Percentiles rank a stretch among this genome's conserved stretches.
Conservation (phyloP, 805 yeast species). For the Metschnikowia bowlesiae region DNA sequence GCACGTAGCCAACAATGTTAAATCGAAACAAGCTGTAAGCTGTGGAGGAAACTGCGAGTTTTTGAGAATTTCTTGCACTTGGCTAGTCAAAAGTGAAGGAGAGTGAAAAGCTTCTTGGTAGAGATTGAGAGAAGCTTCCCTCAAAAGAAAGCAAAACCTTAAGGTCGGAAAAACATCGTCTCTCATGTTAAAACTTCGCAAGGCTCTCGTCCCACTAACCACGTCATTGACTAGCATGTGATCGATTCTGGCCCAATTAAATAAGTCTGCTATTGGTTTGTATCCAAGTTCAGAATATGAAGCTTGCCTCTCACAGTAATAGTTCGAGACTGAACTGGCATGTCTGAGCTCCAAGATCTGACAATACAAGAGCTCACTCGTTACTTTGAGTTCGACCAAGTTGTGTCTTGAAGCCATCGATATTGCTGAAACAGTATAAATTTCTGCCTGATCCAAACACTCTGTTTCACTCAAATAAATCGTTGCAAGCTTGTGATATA, state of each 20-base stretch:
- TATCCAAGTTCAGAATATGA: constrained; percentile 8
- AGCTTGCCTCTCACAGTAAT: constrained; percentile 4
- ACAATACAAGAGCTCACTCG: constrained; percentile 33
- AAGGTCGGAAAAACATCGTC: constrained; percentile 11
- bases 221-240: constrained; percentile 26
- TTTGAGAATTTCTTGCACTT: constrained; percentile 13
- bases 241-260: constrained; percentile 28
- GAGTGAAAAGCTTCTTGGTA: constrained; percentile 24
- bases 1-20: constrained; percentile 23
- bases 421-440: constrained; percentile 30
- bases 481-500: constrained; percentile 34
- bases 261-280: constrained; percentile 21
- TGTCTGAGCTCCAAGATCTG: constrained; percentile 29
- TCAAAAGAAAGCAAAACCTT: constrained; percentile 21
- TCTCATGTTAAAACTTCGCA: constrained; percentile 13
- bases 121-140: constrained; percentile 27
- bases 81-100: constrained; percentile 15
- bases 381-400: constrained; percentile 18
- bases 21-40: constrained; percentile 26
- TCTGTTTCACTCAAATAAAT: constrained; percentile 40
- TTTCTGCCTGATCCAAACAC: constrained; percentile 38
- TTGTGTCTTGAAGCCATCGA: constrained; percentile 26
- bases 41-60: constrained; percentile 20
- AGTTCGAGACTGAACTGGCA: constrained; percentile 5
- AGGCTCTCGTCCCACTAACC: constrained; percentile 21